Conservation (phyloP, 805 yeast species). For the Sugiyamaella chiloensis region DNA sequence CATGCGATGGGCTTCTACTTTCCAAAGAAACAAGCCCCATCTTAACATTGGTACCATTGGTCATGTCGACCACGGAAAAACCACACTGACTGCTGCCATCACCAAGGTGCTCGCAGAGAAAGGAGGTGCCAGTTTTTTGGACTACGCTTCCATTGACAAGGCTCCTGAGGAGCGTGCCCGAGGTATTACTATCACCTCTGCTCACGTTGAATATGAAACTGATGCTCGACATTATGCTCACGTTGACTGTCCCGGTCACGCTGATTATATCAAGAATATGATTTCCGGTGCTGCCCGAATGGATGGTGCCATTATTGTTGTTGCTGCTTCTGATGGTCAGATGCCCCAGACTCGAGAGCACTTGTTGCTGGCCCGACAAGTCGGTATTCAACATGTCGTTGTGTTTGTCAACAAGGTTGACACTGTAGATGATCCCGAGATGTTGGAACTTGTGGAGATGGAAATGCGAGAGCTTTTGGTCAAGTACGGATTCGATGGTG, state of each 20-base stretch:
- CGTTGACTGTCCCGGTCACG: conserved; percentile 98
- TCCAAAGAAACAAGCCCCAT: conserved; percentile 95
- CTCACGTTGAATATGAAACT: conserved; percentile 97
- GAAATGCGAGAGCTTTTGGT: conserved; percentile 96
- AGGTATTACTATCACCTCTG: conserved; percentile 97
- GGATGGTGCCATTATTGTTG: conserved; percentile 99
- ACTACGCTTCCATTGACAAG: conserved; percentile 88
- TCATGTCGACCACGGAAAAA: conserved; percentile 98
- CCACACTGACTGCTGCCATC: conserved; percentile 97
- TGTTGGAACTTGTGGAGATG: conserved; percentile 99
- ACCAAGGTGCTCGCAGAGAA: conserved; percentile 84
- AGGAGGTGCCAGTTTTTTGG: conserved; percentile 93
- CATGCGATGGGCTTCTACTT: conserved; percentile 44
- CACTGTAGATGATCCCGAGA: conserved; percentile 96
- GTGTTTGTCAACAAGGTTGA: conserved; percentile 98
- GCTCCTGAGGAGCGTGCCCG: conserved; percentile 99
- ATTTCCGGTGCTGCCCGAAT: conserved; percentile 99
- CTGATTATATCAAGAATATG: conserved; percentile 98
- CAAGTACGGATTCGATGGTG: conserved; percentile 96
- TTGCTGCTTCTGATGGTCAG: conserved; percentile 98
- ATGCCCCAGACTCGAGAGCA: conserved; percentile 99
- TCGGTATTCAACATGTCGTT: conserved; percentile 96
- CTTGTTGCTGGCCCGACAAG: conserved; percentile 96
- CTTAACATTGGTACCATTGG: conserved; percentile 97
- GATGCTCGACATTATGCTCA: conserved; percentile 94